A percentile compares a stretch with the other conserved stretches of the same genome.
phyloP scores from a whole-genome alignment of 805 yeast species.

The Wickerhamomyces tratensis region DNA sequence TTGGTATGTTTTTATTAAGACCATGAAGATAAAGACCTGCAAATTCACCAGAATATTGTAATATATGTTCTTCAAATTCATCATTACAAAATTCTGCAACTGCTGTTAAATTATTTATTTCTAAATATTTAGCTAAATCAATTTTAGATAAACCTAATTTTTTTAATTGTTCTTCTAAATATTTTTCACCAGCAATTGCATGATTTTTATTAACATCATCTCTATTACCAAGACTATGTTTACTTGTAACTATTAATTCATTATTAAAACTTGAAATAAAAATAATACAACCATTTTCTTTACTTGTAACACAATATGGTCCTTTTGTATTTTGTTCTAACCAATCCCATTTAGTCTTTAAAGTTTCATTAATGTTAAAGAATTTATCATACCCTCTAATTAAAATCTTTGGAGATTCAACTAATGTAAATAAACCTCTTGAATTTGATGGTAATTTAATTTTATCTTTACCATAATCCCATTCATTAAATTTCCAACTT shows the following conservation, averaged over 20 bases:
- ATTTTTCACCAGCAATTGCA: constrained; percentile 60
- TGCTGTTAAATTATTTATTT: constrained; percentile 55
- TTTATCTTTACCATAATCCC: constrained; percentile 63
- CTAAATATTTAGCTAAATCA: constrained; percentile 49
- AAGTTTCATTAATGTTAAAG: constrained; percentile 68
- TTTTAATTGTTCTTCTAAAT: constrained; percentile 44
- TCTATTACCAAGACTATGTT: constrained; percentile 74
- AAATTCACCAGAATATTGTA: constrained; percentile 53
- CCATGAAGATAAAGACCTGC: constrained; percentile 93
- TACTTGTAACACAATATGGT: constrained; percentile 72
- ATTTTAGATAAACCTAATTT: constrained; percentile 25
- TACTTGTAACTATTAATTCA: constrained; percentile 77
- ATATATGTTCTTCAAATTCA: constrained; percentile 84
- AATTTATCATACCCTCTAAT: constrained; percentile 93
- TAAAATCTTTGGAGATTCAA: constrained; percentile 34
- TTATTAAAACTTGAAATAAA: constrained; percentile 68
- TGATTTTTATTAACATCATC: constrained; percentile 53
- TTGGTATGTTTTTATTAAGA: constrained; percentile 54
- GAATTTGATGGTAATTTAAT: constrained; percentile 61
- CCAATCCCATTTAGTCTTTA: constrained; percentile 37
- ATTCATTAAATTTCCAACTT: constrained; percentile 83
- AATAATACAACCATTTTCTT: constrained; percentile 91
- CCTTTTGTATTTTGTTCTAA: constrained; percentile 47
- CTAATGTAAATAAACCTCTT: constrained; percentile 67
- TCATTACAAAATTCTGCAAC: constrained; percentile 94